Evolutionary conservation across 1,139 yeast genomes (phyloP).

Genomic region (Saccharomyces hybrid): DNA sequence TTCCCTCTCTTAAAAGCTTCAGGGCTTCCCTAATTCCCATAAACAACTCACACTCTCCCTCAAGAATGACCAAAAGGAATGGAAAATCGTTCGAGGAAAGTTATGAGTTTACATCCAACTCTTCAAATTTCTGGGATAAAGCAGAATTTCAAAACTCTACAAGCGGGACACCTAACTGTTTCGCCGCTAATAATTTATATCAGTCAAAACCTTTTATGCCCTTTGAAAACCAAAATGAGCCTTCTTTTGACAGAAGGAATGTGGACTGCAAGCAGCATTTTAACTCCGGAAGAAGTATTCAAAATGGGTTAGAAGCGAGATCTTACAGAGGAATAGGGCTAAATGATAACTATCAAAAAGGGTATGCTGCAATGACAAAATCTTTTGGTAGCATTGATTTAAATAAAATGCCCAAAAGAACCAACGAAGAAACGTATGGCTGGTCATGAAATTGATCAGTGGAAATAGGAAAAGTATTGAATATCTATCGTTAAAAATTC

Average conservation of each 20-base stretch:
- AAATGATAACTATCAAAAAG: not conserved
- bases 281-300: not conserved
- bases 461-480: not conserved
- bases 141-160: not conserved
- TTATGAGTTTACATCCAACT: not conserved
- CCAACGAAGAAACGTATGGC: not conserved
- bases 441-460: not conserved
- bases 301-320: not conserved
- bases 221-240: not conserved
- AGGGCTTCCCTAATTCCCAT: not conserved
- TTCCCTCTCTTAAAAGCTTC: not conserved
- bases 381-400: not conserved
- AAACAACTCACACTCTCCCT: not conserved
- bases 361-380: not conserved
- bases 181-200: not conserved
- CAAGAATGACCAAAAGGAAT: not conserved
- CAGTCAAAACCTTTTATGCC: not conserved
- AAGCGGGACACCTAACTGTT: not conserved
- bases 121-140: not conserved
- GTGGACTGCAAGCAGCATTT: not conserved
- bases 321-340: not conserved
- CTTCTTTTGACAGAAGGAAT: not conserved
- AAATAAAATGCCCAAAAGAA: not conserved
- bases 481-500: not conserved
- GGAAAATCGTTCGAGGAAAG: not conserved